Evolutionary conservation across 2,329 filamentous ascomycete genomes (phyloP), one percentile per base, ranked within the genome.

Genomic region (Coccinonectria pachysandricola): DNA sequence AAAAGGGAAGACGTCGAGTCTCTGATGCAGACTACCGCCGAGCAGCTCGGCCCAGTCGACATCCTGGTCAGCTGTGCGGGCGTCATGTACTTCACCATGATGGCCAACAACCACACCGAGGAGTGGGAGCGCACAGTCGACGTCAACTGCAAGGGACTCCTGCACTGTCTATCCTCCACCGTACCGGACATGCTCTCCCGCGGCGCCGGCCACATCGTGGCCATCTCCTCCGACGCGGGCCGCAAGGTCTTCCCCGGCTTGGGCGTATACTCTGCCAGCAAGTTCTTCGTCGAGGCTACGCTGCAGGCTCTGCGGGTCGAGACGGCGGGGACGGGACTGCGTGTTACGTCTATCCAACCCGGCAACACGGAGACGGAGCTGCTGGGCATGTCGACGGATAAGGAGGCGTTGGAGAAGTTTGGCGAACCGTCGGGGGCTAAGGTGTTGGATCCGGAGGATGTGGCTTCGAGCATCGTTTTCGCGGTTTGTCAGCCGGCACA

Each of bases 11-110:
- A 86, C 42, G 79, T 86, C 5, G 71, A 80, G 40, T 64, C 66
- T 0, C 71, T 88, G 4, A 61, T 87, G 34, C 53, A 57, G 3
- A 61, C 68, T 0, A 64, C 79, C 1, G 60, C 60, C 14, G 63
- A 69, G 23, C 60, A 75, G 40, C 72, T 87, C 1, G 82, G 81
- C 0, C 71, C 76, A 0, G 63, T 87, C 22, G 82, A 88, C 48
- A 81, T 87, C 26, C 67, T 88, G n/a, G 72, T 88, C 25, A 75
- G 75, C 20, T 84, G 80, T 45, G 83, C 82, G 0, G 82, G 82
- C 18, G 82, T 88, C 48, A 88, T 88, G 82, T 88, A 88, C 59
- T 88, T 76, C 56, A 87, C 82, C 28, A 76, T 87, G 75, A 87
- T 88, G 82, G 72, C 76, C 30, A 87, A 86, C 48, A 68, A 62